Conservation (phyloP, 148 eudicot genomes). For the Diospyros kaki region DNA sequence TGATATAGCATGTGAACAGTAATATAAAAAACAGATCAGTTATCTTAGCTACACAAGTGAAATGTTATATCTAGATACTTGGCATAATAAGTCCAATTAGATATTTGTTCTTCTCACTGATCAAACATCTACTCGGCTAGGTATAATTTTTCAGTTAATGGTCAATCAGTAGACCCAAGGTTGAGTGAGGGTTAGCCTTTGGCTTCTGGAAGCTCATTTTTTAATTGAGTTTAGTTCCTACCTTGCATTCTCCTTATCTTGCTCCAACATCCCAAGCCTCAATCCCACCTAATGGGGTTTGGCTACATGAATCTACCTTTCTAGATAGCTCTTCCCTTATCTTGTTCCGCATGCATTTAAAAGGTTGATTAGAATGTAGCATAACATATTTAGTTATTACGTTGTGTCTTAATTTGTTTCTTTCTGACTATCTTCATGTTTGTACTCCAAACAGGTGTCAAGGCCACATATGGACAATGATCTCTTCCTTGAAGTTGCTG, state of each 20-base stretch:
- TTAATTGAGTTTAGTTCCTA: background rate
- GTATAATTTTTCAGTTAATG: background rate
- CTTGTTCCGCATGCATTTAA: background rate
- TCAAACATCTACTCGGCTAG: background rate
- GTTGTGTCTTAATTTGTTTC: no score
- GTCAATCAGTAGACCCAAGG: background rate
- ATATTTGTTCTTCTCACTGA: background rate
- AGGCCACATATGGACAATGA: slow-evolving; percentile 62
- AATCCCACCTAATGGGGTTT: no score
- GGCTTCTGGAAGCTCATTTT: background rate
- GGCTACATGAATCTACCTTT: no score
- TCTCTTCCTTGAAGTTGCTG: slow-evolving; percentile 72
- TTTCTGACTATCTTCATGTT: background rate
- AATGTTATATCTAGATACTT: no score
- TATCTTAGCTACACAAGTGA: background rate
- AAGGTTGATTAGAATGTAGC: background rate
- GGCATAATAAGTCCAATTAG: background rate
- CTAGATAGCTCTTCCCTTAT: background rate
- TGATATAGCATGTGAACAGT: background rate
- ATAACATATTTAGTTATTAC: no score
- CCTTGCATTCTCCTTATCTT: background rate
- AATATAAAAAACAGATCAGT: background rate
- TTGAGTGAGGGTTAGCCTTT: background rate
- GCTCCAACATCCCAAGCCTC: background rate
- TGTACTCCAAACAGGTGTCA: slow-evolving; percentile 47